Conservation (phyloP, 2,329 filamentous ascomycete genomes). For the Xylaria sp. region DNA sequence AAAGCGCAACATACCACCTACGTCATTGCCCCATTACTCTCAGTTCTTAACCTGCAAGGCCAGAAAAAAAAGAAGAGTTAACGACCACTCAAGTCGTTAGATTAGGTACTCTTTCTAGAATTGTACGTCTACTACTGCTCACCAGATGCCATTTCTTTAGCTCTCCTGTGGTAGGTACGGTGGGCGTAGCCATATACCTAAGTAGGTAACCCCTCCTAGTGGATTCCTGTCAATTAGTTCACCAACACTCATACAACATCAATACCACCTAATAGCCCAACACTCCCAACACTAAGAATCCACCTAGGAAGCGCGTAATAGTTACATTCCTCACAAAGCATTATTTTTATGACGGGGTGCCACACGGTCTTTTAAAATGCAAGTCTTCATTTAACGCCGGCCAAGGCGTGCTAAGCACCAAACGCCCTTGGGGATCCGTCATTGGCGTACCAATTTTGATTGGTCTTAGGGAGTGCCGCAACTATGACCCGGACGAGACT, state of each 20-base stretch:
- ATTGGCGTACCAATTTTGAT: constrained; percentile 14
- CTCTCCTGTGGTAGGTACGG: too few relatives aligned
- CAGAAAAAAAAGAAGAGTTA: background rate
- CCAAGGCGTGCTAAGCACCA: constrained; percentile 13
- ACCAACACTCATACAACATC: too few relatives aligned
- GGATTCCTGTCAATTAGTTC: too few relatives aligned
- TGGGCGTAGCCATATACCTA: too few relatives aligned
- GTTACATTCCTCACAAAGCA: background rate
- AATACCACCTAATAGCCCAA: too few relatives aligned
- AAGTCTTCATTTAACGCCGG: constrained; percentile 26
- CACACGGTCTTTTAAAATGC: background rate
- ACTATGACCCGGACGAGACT: background rate
- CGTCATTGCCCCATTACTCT: constrained; percentile 22
- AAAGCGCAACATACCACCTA: constrained; percentile 8
- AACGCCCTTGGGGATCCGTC: constrained; percentile 14
- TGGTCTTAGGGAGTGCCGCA: constrained; percentile 6
- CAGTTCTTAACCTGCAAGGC: background rate
- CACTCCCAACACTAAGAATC: background rate
- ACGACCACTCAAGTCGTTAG: background rate
- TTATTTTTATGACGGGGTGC: background rate
- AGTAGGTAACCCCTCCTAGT: too few relatives aligned
- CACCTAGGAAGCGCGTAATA: background rate
- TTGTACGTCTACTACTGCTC: background rate
- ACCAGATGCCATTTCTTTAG: background rate
- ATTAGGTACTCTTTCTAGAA: background rate